Conservation (phyloP, 148 eudicot genomes). For the Persicaria tinctoria region DNA sequence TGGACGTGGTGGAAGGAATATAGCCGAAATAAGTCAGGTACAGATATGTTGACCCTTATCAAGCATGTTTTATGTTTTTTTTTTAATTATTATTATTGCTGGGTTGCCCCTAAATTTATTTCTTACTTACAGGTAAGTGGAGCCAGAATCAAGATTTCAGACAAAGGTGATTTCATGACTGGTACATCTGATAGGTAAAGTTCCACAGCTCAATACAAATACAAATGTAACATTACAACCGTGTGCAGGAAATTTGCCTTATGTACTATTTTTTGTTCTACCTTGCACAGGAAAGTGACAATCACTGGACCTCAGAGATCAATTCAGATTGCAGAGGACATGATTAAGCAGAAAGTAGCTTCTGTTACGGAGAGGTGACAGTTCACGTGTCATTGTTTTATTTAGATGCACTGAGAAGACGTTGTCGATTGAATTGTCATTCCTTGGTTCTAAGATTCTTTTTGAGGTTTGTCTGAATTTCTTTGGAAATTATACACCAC, state of each 20-base stretch:
- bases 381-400: background rate
- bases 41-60: background rate
- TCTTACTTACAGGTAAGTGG: conserved; percentile 68
- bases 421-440: no score
- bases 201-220: background rate
- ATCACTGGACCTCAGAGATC: conserved; percentile 84
- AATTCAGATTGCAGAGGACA: conserved; percentile 63
- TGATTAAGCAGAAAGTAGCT: conserved; percentile 72
- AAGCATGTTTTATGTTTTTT: no score
- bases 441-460: background rate
- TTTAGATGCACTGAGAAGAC: background rate
- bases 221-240: background rate
- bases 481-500: background rate
- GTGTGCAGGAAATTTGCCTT: background rate
- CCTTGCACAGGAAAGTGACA: conserved; percentile 74
- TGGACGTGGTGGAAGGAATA: conserved; percentile 88
- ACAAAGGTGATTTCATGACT: conserved; percentile 87
- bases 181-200: conserved; percentile 89
- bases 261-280: background rate
- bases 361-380: conserved; percentile 50
- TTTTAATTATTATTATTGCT: background rate
- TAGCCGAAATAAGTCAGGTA: conserved; percentile 85
- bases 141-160: conserved; percentile 90
- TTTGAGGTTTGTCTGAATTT: background rate
- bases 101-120: background rate